Conservation (phyloP, 1,139 yeast genomes). For the Hemisphaericaspora subhashii region DNA sequence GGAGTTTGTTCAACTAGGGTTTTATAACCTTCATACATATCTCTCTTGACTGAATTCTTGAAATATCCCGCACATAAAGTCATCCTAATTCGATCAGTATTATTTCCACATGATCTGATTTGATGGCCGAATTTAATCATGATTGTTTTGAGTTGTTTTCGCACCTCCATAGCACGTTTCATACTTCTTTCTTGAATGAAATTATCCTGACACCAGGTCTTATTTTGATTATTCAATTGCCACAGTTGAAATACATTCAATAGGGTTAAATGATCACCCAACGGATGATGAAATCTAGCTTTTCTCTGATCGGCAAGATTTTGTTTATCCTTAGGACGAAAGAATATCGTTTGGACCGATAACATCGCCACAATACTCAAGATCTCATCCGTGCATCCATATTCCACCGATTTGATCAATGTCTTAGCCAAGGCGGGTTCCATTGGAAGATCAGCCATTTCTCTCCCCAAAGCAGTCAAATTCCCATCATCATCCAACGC, state of each 20-base stretch:
- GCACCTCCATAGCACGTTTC: constrained; percentile 75
- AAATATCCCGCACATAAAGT: constrained; percentile 88
- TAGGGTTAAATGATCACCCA: constrained; percentile 86
- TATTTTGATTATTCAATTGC: constrained; percentile 60
- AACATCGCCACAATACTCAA: constrained; percentile 88
- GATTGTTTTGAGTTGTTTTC: constrained; percentile 65
- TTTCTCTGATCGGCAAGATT: constrained; percentile 73
- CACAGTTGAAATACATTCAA: constrained; percentile 81
- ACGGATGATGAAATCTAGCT: constrained; percentile 70
- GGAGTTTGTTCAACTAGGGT: constrained; percentile 77
- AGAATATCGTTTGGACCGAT: constrained; percentile 81
- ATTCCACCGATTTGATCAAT: constrained; percentile 69
- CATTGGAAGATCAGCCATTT: constrained; percentile 94
- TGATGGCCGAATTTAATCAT: constrained; percentile 56
- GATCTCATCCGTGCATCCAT: constrained; percentile 79
- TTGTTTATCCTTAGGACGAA: constrained; percentile 79
- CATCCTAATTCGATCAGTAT: constrained; percentile 62
- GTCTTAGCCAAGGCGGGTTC: constrained; percentile 89
- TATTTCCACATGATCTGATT: constrained; percentile 59
- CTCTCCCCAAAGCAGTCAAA: constrained; percentile 71
- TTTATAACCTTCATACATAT: constrained; percentile 66
- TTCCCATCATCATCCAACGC: constrained; percentile 82
- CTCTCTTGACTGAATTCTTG: constrained; percentile 78
- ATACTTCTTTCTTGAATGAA: constrained; percentile 80
- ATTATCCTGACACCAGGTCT: constrained; percentile 79